A percentile compares a stretch with the other conserved stretches of the same genome.
Evolutionary conservation across 495 filamentous ascomycete species (phyloP).

Genomic region (Lindgomyces ingoldianus): DNA sequence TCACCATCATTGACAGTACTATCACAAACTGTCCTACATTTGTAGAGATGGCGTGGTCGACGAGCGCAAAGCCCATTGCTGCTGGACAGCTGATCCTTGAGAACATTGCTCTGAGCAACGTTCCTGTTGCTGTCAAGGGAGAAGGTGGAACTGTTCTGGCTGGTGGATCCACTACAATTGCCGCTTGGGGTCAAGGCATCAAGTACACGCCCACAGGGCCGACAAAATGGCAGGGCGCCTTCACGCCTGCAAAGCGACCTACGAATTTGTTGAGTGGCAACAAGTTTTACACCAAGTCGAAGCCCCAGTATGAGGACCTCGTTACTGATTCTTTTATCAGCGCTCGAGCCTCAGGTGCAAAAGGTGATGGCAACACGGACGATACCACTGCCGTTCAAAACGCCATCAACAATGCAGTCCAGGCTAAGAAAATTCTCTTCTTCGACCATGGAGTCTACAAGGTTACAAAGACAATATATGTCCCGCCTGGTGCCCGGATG

Average conservation of each 20-base stretch:
- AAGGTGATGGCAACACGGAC: slow-evolving; percentile 72
- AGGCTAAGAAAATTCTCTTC: slow-evolving; percentile 70
- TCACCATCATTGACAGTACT: slow-evolving; percentile 77
- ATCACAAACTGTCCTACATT: slow-evolving; percentile 57
- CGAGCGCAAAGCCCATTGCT: slow-evolving; percentile 51
- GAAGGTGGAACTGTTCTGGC: slow-evolving; percentile 47
- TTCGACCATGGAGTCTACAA: slow-evolving; percentile 92
- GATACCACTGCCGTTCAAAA: slow-evolving; percentile 72
- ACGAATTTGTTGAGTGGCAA: slow-evolving; percentile 56
- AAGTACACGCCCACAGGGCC: slow-evolving; percentile 28
- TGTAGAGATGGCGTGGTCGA: slow-evolving; percentile 27
- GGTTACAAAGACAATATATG: slow-evolving; percentile 76
- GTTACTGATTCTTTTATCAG: slow-evolving; percentile 65
- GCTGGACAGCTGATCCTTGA: slow-evolving; percentile 81
- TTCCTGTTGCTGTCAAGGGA: slow-evolving; percentile 55
- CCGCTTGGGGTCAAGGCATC: slow-evolving; percentile 62
- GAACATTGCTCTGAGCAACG: slow-evolving; percentile 75
- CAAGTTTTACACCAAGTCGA: slow-evolving; percentile 64
- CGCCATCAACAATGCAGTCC: slow-evolving; percentile 60
- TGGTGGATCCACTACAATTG: slow-evolving; percentile 50
- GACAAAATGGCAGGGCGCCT: slow-evolving; percentile 46
- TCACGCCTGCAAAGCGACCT: slow-evolving; percentile 58
- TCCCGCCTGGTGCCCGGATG: slow-evolving; percentile 77
- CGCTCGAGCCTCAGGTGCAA: slow-evolving; percentile 73
- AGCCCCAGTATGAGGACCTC: slow-evolving; percentile 71